Evolutionary conservation across 352 stramenopile genomes (phyloP), one percentile per base, ranked within the genome.

Genomic region (Peronospora tabacina): DNA sequence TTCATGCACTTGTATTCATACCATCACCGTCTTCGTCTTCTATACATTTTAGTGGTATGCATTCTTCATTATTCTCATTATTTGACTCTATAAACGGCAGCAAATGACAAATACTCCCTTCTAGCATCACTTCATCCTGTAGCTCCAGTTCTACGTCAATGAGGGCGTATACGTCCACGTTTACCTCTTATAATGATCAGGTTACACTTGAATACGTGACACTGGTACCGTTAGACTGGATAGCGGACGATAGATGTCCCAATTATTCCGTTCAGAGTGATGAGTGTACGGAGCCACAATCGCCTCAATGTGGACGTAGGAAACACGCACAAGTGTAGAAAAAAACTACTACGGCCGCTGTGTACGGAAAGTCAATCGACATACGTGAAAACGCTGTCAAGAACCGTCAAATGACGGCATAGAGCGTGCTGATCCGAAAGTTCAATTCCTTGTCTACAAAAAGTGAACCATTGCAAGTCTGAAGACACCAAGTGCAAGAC

Each of bases 221-320:
- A n/a, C 36, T 40, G 7, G n/a, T 37, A n/a, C 41, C 40, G n/a
- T 42, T 30, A 26, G 59, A 69, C 37, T 62, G 60, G 44, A 68
- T 56, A 19, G 28, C 52, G 7, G 26, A 13, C 15, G 56, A 71
- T 38, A 54, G 30, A n/a, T 73, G 66, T 19, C 54, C 41, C 7
- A 60, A 63, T 20, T 61, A 66, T 44, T 33, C 41, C 5, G 46
- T 48, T 24, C 16, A 41, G 22, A 56, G 52, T 17, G 53, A 84
- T 15, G 64, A 60, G 35, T 81, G 55, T 49, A 71, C 39, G 19
- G 53, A 80, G 30, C 68, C 74, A 10, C 65, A 75, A 8, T 65
- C 58, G 77, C 52, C 62, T 89, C 9, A 83, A 82, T 41, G 47
- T 61, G 33, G 48, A 67, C 52, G 36, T 78, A n/a, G 55, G 43